A percentile compares a stretch with the other conserved stretches of the same genome.
Evolutionary conservation across 1,284 basidiomycete genomes (phyloP).

Genomic region (Xerocomus nothofagi): DNA sequence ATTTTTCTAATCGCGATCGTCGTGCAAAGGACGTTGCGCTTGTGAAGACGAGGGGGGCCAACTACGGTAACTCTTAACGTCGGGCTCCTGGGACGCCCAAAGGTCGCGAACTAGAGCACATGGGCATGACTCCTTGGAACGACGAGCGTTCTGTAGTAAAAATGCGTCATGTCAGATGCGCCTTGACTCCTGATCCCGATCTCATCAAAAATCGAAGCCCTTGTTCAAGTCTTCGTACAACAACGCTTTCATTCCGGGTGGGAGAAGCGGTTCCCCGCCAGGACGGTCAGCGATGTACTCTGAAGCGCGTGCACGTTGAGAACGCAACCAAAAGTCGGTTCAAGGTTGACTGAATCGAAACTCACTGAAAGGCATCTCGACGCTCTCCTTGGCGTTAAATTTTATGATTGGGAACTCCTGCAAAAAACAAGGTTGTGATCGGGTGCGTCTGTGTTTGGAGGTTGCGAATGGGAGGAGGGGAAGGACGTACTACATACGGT

Average conservation of each 20-base stretch:
- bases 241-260: constrained; percentile 85
- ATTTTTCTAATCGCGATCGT: not conserved
- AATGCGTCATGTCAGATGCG: not conserved
- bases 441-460: not conserved
- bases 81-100: no score
- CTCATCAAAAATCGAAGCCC: constrained; percentile 60
- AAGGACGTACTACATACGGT: constrained; percentile 59
- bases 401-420: constrained; percentile 85
- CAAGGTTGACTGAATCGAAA: constrained; percentile 18
- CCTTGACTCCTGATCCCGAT: not conserved
- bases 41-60: not conserved
- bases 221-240: constrained; percentile 85
- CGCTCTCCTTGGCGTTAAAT: constrained; percentile 82
- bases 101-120: no score
- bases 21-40: not conserved
- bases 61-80: not conserved
- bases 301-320: constrained; percentile 27
- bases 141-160: not conserved
- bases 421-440: not conserved
- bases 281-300: constrained; percentile 59
- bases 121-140: no score
- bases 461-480: not conserved
- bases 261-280: constrained; percentile 65
- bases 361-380: constrained; percentile 94
- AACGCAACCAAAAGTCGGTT: not conserved